phyloP scores from a whole-genome alignment of 1,139 yeast species.

The Hemisphaericaspora lyxosophila region DNA sequence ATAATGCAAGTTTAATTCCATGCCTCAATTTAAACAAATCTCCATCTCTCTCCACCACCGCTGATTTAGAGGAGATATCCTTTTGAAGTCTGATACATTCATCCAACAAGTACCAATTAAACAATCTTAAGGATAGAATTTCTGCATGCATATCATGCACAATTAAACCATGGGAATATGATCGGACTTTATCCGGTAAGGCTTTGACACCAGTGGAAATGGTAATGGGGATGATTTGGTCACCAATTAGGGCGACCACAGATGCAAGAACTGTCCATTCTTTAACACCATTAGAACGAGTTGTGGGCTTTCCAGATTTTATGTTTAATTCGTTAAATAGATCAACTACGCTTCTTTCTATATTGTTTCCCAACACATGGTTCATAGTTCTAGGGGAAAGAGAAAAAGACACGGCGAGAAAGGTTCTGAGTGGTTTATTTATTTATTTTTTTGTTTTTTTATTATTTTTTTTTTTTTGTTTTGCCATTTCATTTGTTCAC shows the following conservation, averaged over 20 bases:
- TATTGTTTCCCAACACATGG: slow-evolving; percentile 15
- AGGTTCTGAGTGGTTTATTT: too few relatives aligned
- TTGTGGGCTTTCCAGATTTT: slow-evolving; percentile 55
- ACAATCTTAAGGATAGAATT: slow-evolving; percentile 64
- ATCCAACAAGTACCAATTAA: slow-evolving; percentile 49
- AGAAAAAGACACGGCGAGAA: too few relatives aligned
- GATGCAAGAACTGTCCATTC: slow-evolving; percentile 91
- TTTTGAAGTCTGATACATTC: slow-evolving; percentile 19
- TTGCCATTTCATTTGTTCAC: too few relatives aligned
- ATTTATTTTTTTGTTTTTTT: too few relatives aligned
- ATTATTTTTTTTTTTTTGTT: too few relatives aligned
- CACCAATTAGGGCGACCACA: slow-evolving; percentile 48
- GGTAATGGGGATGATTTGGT: slow-evolving; percentile 39
- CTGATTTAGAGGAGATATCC: slow-evolving; percentile 6
- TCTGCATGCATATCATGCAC: slow-evolving; percentile 93
- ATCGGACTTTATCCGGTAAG: slow-evolving; percentile 50
- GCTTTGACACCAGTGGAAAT: slow-evolving; percentile 85
- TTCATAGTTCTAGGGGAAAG: too few relatives aligned
- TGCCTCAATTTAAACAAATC: slow-evolving; percentile 27
- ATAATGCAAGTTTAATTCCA: slow-evolving; percentile 52
- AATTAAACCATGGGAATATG: slow-evolving; percentile 53
- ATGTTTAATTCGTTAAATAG: slow-evolving; percentile 19
- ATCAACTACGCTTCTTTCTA: slow-evolving; percentile 18
- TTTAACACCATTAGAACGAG: slow-evolving; percentile 57
- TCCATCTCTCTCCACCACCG: slow-evolving; percentile 11